Evolutionary conservation across 192 early-diverging fungal species (phyloP), one percentile per base, ranked within the genome.

Genomic region (Podila minutissima): DNA sequence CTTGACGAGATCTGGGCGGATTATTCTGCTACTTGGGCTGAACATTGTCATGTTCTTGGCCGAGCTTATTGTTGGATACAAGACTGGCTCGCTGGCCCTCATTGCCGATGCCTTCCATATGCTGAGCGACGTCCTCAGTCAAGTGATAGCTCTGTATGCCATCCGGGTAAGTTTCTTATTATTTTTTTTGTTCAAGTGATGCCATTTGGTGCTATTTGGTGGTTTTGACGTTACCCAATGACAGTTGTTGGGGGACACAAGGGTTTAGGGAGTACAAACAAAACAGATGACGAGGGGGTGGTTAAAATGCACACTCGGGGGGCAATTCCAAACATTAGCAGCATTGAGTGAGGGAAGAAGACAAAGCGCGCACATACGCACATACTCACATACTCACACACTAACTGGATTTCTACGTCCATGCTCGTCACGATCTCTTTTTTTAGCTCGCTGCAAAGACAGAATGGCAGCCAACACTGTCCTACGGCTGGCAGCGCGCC

Each of bases 61-160:
- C 22, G 96, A 98, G 81, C 87, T 97, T 28, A 86, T 94, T 4
- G 87, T 93, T 55, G 96, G 96, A 8, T 92, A 94, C 69, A 72
- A 86, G 59, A 90, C 91, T 0, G 87, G 87, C 35, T 96, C 95
- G 24, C 85, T 98, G 41, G 92, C 95, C 1, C 88, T 98, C 31
- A 85, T 98, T 41, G 95, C 95, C 2, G 96, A 98, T 84, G 92
- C 93, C 24, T 98, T 95, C 88, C 96, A 98, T 83, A 96, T 97
- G 95, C 83, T 96, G 55, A 93, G 91, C 59, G 96, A 95, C 84
- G 85, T 96, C 8, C 74, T 96, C 17, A 88, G 90, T 57, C 87
- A 95, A 68, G 72, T 91, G 35, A 91, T 97, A 60, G 95, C 92
- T 19, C 86, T 94, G n/a, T 94, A 91, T 84, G 96, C 96, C 51